Conservation (phyloP, 306 rosid genomes). For the Vigna mungo region DNA sequence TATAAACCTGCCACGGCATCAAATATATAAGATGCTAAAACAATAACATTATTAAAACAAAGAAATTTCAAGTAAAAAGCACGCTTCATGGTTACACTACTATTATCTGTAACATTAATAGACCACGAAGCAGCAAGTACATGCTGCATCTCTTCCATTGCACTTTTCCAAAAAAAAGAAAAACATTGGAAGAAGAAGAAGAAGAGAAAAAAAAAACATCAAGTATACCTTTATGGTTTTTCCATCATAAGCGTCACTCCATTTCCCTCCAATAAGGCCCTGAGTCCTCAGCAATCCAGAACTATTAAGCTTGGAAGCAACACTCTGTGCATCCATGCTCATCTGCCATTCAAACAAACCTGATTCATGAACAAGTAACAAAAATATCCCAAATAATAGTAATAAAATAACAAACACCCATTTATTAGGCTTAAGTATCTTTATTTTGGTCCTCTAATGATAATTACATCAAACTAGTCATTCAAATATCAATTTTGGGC, state of each 20-base stretch:
- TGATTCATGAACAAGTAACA: constrained; percentile 33
- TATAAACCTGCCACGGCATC: constrained; percentile 65
- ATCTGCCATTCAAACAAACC: constrained; percentile 62
- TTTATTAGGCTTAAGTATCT: neutral
- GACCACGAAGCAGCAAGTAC: constrained; percentile 19
- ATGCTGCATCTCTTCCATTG: constrained; percentile 7
- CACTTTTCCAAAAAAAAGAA: constrained; percentile 14
- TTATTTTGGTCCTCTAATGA: neutral
- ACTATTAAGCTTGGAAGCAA: constrained; percentile 66
- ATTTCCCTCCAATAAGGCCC: constrained; percentile 94
- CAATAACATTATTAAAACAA: constrained; percentile 18
- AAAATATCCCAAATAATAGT: constrained; percentile 4
- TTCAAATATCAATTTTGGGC: neutral
- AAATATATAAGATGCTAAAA: constrained; percentile 27
- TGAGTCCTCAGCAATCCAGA: constrained; percentile 81
- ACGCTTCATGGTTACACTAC: constrained; percentile 27
- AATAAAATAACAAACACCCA: neutral
- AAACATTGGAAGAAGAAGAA: neutral
- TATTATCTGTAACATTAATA: constrained; percentile 14
- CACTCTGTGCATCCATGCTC: constrained; percentile 59
- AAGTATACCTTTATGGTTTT: constrained; percentile 73
- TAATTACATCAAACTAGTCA: constrained; percentile 24
- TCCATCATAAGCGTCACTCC: constrained; percentile 90
- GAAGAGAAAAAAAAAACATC: neutral
- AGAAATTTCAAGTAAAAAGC: constrained; percentile 23